Evolutionary conservation across 345 rosid genomes (phyloP).

Genomic region (Litchi chinensis): DNA sequence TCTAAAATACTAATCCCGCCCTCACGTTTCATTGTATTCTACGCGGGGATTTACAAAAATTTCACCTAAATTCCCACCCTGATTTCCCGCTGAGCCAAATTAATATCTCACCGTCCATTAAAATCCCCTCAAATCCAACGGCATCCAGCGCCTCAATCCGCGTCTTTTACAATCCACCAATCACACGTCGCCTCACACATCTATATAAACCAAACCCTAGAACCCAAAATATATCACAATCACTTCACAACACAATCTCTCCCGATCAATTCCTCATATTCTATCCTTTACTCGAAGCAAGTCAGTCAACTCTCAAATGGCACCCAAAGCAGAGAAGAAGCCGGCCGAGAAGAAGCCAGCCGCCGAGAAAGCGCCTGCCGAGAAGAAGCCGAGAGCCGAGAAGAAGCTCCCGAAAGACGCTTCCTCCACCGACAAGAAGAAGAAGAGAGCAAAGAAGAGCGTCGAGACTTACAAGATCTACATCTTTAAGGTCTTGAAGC

Average conservation of each 20-base stretch:
- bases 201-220: conserved; percentile 17
- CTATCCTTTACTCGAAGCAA: background rate
- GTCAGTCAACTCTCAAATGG: conserved; percentile 11
- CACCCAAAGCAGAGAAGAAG: conserved; percentile 31
- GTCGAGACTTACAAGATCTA: conserved; percentile 40
- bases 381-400: conserved; percentile 33
- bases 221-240: background rate
- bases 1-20: background rate
- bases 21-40: background rate
- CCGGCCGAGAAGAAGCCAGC: conserved; percentile 26
- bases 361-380: conserved; percentile 30
- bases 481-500: conserved; percentile 36
- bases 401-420: conserved; percentile 35
- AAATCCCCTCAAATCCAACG: background rate
- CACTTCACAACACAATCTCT: background rate
- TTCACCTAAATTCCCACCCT: background rate
- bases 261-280: background rate
- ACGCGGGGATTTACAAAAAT: conserved; percentile 3
- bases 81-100: conserved; percentile 2
- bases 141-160: conserved; percentile 1
- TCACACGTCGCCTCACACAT: background rate
- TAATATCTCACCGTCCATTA: conserved; percentile 5
- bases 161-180: conserved; percentile 1
- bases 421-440: conserved; percentile 31
- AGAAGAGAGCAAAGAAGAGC: conserved; percentile 31